A percentile compares a stretch with the other conserved stretches of the same genome.
These are phyloP conservation scores for Rhamnella rubrinervis DNA, from an alignment of 331 rosid species.

Conservation along the genomic window DNA sequence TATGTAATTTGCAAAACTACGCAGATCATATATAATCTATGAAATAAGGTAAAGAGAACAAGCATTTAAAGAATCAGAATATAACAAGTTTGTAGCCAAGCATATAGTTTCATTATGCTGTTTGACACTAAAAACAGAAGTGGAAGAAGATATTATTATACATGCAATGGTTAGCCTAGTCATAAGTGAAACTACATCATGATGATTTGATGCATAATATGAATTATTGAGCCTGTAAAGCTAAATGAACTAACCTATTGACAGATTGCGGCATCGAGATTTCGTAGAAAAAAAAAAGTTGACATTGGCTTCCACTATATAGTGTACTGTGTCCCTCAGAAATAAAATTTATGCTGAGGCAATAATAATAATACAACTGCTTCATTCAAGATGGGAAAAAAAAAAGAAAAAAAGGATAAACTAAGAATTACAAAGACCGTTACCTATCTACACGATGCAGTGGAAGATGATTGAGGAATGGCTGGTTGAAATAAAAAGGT, in stretches of 20 bases:
- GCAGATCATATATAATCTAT: no score
- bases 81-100: no score
- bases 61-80: no score
- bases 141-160: no score
- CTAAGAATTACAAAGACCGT: conserved; percentile 34
- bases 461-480: conserved; percentile 28
- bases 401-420: conserved; percentile 16
- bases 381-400: conserved; percentile 15
- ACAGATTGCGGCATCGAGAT: neutral
- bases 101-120: no score
- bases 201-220: no score
- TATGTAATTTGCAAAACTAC: no score
- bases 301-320: conserved; percentile 32
- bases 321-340: conserved; percentile 39
- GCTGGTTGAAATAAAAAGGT: conserved; percentile 21
- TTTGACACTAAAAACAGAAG: no score
- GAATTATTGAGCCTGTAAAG: no score
- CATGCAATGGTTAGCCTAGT: no score
- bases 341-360: conserved; percentile 33
- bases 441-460: conserved; percentile 63
- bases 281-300: neutral
- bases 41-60: no score
- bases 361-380: conserved; percentile 30
- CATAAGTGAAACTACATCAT: no score
- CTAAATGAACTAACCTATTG: neutral